Evolutionary conservation across 2,329 filamentous ascomycete species (phyloP).

Genomic region (Gnomoniopsis sp.): DNA sequence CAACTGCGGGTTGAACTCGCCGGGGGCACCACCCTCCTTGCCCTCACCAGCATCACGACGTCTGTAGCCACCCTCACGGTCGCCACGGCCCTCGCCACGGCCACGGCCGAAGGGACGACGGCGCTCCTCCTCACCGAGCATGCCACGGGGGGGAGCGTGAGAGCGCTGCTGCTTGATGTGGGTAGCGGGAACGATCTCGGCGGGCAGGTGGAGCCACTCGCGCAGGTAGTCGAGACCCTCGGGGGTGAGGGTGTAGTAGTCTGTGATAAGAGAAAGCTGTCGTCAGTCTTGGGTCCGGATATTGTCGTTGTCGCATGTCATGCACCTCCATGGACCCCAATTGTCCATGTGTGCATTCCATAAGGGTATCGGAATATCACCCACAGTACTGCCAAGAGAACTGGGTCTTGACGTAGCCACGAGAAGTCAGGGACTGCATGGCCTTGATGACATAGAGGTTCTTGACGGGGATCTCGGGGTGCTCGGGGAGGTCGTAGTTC

Average conservation of each 20-base stretch:
- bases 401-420: conserved; percentile 98
- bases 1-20: conserved; percentile 91
- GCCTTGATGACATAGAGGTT: conserved; percentile 99
- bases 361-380: conserved; percentile 1
- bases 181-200: conserved; percentile 98
- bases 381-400: conserved; percentile 95
- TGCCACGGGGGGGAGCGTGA: conserved; percentile 95
- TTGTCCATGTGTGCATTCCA: background rate
- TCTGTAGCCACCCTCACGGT: conserved; percentile 88
- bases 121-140: conserved; percentile 85
- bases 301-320: background rate
- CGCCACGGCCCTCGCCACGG: conserved; percentile 64
- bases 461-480: conserved; percentile 98
- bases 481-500: conserved; percentile 98
- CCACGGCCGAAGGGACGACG: conserved; percentile 77
- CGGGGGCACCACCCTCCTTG: conserved; percentile 89
- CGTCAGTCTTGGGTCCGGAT: conserved; percentile 3
- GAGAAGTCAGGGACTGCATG: conserved; percentile 94
- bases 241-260: conserved; percentile 99
- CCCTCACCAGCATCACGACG: conserved; percentile 81
- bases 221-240: conserved; percentile 99
- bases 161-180: conserved; percentile 99
- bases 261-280: background rate
- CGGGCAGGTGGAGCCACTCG: conserved; percentile 99
- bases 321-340: background rate